A percentile compares a stretch with the other conserved stretches of the same genome.
phyloP scores from a whole-genome alignment of 139 green algal genomes.

The Trebouxia sp. region DNA sequence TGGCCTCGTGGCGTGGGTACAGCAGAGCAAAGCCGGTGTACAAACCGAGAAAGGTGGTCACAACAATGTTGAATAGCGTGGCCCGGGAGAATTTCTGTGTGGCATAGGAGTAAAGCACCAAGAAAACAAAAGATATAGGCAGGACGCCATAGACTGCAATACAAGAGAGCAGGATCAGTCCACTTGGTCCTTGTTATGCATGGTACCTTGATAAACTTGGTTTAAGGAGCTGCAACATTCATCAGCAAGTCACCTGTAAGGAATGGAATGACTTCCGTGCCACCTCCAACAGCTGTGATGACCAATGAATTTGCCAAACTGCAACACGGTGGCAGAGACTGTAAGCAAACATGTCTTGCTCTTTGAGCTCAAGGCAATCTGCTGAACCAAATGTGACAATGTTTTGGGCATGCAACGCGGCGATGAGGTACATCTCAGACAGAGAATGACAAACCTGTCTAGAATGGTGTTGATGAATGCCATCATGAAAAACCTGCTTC shows the following conservation, averaged over 20 bases:
- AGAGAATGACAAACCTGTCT: slow-evolving; percentile 56
- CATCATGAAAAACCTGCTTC: slow-evolving; percentile 55
- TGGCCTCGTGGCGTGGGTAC: slow-evolving; percentile 77
- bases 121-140: slow-evolving; percentile 83
- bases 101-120: slow-evolving; percentile 63
- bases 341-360: not conserved
- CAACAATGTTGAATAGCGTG: slow-evolving; percentile 87
- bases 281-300: slow-evolving; percentile 82
- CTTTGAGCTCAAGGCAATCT: not conserved
- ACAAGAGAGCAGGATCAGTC: not conserved
- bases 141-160: slow-evolving; percentile 88
- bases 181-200: not conserved
- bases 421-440: not conserved
- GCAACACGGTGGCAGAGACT: not conserved
- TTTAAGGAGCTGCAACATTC: not conserved
- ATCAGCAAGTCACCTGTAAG: slow-evolving; percentile 41
- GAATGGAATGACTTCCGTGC: slow-evolving; percentile 75
- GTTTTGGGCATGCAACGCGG: too few species aligned
- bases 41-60: slow-evolving; percentile 81
- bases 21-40: slow-evolving; percentile 81
- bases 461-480: slow-evolving; percentile 95
- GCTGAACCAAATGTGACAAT: not conserved
- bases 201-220: not conserved
- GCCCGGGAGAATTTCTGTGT: slow-evolving; percentile 63
- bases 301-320: slow-evolving; percentile 90